These are phyloP conservation scores for Phanerodontia chrysosporium DNA, from an alignment of 768 basidiomycete genomes.

Conservation along the genomic window DNA sequence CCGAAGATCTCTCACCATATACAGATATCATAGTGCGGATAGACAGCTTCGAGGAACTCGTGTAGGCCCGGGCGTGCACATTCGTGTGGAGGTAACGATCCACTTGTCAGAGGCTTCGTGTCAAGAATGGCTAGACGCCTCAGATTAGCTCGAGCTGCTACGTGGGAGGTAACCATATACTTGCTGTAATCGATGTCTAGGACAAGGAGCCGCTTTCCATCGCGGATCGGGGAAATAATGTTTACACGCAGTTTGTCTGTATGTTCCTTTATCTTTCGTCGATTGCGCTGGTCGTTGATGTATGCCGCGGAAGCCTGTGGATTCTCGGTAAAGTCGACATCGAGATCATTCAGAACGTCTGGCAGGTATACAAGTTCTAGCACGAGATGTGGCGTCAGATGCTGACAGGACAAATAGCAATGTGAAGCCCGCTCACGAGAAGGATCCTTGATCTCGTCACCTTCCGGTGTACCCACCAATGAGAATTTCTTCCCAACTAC, in stretches of 20 bases:
- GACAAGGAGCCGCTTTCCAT: conserved; percentile 77
- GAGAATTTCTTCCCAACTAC: conserved; percentile 69
- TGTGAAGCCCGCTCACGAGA: conserved; percentile 46
- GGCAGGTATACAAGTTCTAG: conserved; percentile 65
- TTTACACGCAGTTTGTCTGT: conserved; percentile 60
- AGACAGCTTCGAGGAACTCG: conserved; percentile 75
- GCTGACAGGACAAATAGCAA: not conserved
- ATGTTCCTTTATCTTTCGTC: conserved; percentile 74
- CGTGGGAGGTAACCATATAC: conserved; percentile 13
- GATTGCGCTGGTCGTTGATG: conserved; percentile 74
- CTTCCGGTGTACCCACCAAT: conserved; percentile 83
- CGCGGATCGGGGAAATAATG: conserved; percentile 71
- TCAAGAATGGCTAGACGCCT: conserved; percentile 64
- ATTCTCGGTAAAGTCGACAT: conserved; percentile 71
- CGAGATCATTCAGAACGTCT: conserved; percentile 76
- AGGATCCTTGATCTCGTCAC: conserved; percentile 81
- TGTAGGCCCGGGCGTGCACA: conserved; percentile 83
- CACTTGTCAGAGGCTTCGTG: conserved; percentile 80
- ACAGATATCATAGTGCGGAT: conserved; percentile 84
- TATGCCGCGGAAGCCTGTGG: conserved; percentile 55
- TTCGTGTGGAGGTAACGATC: conserved; percentile 72
- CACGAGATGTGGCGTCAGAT: not conserved
- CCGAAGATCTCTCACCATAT: conserved; percentile 69
- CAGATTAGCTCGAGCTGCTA: not conserved
- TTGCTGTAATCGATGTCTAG: conserved; percentile 87